A percentile compares a stretch with the other conserved stretches of the same genome.
Evolutionary conservation across 768 basidiomycete species (phyloP).

Genomic region (Kwoniella sp.): DNA sequence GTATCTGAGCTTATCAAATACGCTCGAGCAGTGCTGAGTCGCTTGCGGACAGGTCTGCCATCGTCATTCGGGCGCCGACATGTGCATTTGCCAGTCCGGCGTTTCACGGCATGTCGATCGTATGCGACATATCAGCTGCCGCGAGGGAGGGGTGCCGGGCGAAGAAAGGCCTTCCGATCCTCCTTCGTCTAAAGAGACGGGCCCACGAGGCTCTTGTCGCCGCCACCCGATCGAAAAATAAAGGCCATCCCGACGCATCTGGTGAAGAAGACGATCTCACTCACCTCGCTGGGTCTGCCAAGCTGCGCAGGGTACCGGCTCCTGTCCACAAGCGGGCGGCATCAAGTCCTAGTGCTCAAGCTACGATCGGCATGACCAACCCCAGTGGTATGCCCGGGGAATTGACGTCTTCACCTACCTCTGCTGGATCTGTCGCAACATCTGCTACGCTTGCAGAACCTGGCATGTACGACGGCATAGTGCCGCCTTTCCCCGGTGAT

Average conservation of each 20-base stretch:
- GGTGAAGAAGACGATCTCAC: conserved; percentile 50
- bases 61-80: conserved; percentile 47
- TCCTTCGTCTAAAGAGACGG: conserved; percentile 46
- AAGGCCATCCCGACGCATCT: conserved; percentile 1
- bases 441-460: conserved; percentile 35
- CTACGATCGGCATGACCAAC: neutral
- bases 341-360: conserved; percentile 11
- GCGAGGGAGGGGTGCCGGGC: conserved; percentile 51
- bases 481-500: conserved; percentile 31
- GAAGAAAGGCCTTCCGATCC: conserved; percentile 49
- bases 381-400: conserved; percentile 6
- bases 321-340: conserved; percentile 13
- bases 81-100: conserved; percentile 52
- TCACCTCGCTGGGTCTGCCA: conserved; percentile 42
- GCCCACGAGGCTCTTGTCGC: conserved; percentile 43
- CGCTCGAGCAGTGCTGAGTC: conserved; percentile 5
- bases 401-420: conserved; percentile 23
- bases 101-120: conserved; percentile 48
- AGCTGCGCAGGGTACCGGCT: conserved; percentile 37
- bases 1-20: conserved; percentile 1
- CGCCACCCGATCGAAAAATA: conserved; percentile 17
- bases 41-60: conserved; percentile 36
- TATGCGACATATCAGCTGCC: conserved; percentile 52
- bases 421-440: conserved; percentile 20
- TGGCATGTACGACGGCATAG: conserved; percentile 31